Evolutionary conservation across 495 filamentous ascomycete species (phyloP).

Genomic region (Daldinia caldariorum): DNA sequence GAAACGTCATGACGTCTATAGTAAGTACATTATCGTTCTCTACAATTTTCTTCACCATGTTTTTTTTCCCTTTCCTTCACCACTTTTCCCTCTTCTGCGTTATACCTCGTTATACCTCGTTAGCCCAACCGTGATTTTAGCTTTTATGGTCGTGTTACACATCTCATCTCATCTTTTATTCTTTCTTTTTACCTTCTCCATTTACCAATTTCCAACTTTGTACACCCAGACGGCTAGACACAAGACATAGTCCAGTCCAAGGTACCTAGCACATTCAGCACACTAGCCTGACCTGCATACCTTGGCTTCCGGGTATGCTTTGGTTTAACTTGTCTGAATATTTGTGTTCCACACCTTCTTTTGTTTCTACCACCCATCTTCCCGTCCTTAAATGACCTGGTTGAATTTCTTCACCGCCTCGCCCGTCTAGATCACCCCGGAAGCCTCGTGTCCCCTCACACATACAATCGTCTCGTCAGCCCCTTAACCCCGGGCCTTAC

Average conservation of each 20-base stretch:
- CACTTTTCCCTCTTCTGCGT: constrained; percentile 12
- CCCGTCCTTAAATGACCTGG: constrained; percentile 9
- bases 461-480: constrained; percentile 35
- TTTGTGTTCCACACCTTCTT: constrained; percentile 38
- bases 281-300: constrained; percentile 39
- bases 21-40: constrained; percentile 48
- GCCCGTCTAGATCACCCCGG: constrained; percentile 40
- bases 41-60: not conserved
- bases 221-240: constrained; percentile 18
- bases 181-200: not conserved
- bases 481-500: constrained; percentile 38
- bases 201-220: constrained; percentile 24
- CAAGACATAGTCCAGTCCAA: constrained; percentile 2
- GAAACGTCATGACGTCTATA: constrained; percentile 58
- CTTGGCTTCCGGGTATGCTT: constrained; percentile 25
- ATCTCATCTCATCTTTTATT: constrained; percentile 9
- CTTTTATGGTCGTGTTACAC: constrained; percentile 18
- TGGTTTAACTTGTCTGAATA: constrained; percentile 27
- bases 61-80: constrained; percentile 1
- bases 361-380: constrained; percentile 21
- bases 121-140: constrained; percentile 18
- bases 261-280: no score
- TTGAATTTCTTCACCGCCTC: constrained; percentile 42
- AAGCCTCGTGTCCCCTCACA: constrained; percentile 45
- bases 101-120: constrained; percentile 2